Conservation (phyloP, 495 filamentous ascomycete genomes). For the Pyronema omphalodes region DNA sequence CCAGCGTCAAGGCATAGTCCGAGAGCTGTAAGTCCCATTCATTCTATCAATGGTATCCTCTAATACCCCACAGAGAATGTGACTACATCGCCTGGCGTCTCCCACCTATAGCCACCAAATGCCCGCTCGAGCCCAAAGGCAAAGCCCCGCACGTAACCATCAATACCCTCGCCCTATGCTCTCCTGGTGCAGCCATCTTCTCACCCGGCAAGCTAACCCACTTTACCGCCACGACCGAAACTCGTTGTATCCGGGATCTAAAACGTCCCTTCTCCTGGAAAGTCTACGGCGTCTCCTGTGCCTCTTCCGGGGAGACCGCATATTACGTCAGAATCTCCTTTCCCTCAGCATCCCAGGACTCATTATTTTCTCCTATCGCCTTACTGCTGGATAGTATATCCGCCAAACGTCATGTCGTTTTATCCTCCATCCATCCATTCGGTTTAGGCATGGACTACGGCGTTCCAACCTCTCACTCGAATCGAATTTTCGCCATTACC, state of each 20-base stretch:
- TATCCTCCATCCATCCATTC: slow-evolving; percentile 14
- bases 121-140: not conserved
- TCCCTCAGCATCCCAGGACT: not conserved
- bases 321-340: slow-evolving; percentile 19
- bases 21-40: not conserved
- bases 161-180: slow-evolving; percentile 10
- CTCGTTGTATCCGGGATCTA: slow-evolving; percentile 21
- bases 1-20: not conserved
- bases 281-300: slow-evolving; percentile 16
- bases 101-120: slow-evolving; percentile 2
- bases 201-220: not conserved
- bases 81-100: slow-evolving; percentile 17
- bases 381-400: slow-evolving; percentile 16
- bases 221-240: slow-evolving; percentile 6
- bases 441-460: slow-evolving; percentile 20
- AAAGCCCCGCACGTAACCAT: slow-evolving; percentile 5
- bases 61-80: slow-evolving; percentile 6
- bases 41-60: not conserved
- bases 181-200: slow-evolving; percentile 8
- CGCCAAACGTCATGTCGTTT: slow-evolving; percentile 19
- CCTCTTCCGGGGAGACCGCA: not conserved
- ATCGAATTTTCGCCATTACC: slow-evolving; percentile 20
- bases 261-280: slow-evolving; percentile 21
- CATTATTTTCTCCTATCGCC: not conserved
- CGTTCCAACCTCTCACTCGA: slow-evolving; percentile 9